Base-by-base conservation (phyloP, 1,284 basidiomycete genomes). In the Wallemia mellicola region DNA sequence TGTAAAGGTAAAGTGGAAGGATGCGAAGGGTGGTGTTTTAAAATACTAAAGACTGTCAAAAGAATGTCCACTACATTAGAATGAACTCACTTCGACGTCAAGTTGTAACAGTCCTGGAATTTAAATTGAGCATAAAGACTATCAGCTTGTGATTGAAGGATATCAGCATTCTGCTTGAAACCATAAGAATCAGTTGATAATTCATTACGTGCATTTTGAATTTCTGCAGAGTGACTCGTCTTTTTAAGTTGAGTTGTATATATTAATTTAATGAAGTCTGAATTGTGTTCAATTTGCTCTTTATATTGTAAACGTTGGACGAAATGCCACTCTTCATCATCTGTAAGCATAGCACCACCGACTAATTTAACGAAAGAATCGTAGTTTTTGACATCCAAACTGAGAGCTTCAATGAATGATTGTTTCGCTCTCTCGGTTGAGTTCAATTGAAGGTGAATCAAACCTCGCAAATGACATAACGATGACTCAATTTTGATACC, bases 291-390 rank as follows among this genome's bases (percentile, higher is more conserved):
- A 54, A 74, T 81, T 70, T 98, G 92, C 24, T 83, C 78, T 24
- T 76, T 73, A 66, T 86, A 98, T 2, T 83, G 77, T 11, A 99
- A 75, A 17, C 77, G 75, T 69, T 88, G 83, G 1, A 98, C 78
- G 64, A 98, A 92, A 61, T 86, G 82, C 94, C 94, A 98, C 71
- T 96, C 91, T 78, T 95, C 91, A 62, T 86, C 80, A 0, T 81
- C 78, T 17, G 82, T 79, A 82, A 95, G 84, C 86, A 94, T 89
- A 67, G 91, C 84, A 1, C 88, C 85, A 48, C 81, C 82, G 24
- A 96, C 75, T 3, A 99, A 76, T 63, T 91, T 83, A 60, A 84
- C 79, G 66, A 95, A 98, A 1, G 88, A 83, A 64, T 98, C 94
- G 67, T 89, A 98, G 69, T 92, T 96, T 70, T 95, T 95, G 26